Percentiles rank a stretch among this genome's conserved stretches.
phyloP scores from a whole-genome alignment of 441 rosid species.

The Euphorbia celastroides region DNA sequence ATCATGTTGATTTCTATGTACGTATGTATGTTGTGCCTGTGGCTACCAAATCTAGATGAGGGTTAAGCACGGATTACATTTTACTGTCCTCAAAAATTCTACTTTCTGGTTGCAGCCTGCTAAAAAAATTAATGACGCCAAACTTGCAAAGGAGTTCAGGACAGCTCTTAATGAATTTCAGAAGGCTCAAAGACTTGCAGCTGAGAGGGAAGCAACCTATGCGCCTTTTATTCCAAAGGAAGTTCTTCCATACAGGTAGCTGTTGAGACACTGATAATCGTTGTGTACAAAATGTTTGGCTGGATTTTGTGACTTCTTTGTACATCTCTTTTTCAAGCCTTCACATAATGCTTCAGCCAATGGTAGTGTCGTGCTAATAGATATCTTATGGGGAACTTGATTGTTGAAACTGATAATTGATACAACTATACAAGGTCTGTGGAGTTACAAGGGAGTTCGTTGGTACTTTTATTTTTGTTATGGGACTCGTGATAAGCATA shows the following conservation, averaged over 20 bases:
- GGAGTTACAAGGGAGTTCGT: conserved; percentile 9
- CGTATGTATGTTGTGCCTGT: background rate
- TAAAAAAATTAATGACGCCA: conserved; percentile 77
- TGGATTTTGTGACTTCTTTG: background rate
- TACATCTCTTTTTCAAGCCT: background rate
- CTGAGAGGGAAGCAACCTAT: conserved; percentile 62
- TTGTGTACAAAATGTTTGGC: background rate
- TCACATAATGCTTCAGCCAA: background rate
- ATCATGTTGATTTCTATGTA: background rate
- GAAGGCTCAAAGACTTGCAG: conserved; percentile 82
- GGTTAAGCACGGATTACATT: background rate
- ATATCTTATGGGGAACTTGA: background rate
- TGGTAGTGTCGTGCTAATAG: background rate
- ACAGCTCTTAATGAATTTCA: conserved; percentile 68
- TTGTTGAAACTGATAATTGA: background rate
- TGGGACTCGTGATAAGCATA: conserved; percentile 12
- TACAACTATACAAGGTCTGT: background rate
- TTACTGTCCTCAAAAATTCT: conserved; percentile 6
- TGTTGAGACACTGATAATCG: background rate
- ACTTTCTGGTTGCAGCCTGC: conserved; percentile 41
- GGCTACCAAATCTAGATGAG: background rate
- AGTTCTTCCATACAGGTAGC: conserved; percentile 49
- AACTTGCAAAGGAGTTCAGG: conserved; percentile 77
- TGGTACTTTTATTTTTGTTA: conserved; percentile 11
- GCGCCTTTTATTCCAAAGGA: conserved; percentile 49